A percentile compares a stretch with the other conserved stretches of the same genome.
Conservation (phyloP, 441 rosid genomes). For the Jatropha podagrica region DNA sequence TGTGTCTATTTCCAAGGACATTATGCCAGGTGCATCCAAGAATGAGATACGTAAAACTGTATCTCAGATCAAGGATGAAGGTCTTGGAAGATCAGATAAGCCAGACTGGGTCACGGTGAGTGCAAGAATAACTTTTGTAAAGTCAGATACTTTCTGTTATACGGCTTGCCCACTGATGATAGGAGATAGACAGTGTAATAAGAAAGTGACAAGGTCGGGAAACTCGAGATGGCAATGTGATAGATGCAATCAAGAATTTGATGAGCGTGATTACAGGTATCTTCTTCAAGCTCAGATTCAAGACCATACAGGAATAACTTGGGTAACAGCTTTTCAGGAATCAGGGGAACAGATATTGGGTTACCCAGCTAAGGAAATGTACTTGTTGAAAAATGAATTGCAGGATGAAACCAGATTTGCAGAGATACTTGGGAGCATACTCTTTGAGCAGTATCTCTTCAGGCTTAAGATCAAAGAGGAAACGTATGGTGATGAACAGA, state of each 20-base stretch:
- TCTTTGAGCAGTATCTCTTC: constrained; percentile 60
- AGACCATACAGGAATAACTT: constrained; percentile 75
- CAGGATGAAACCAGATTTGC: constrained; percentile 62
- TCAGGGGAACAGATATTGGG: constrained; percentile 82
- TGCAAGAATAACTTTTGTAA: constrained; percentile 64
- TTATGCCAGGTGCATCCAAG: constrained; percentile 49
- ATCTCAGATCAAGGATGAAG: constrained; percentile 77
- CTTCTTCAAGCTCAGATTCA: constrained; percentile 91
- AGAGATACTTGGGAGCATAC: constrained; percentile 47
- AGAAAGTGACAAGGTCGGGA: constrained; percentile 65
- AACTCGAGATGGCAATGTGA: constrained; percentile 72
- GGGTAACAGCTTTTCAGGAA: constrained; percentile 94
- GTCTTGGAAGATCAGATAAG: constrained; percentile 83
- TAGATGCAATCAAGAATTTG: constrained; percentile 83
- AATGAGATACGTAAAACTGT: constrained; percentile 67
- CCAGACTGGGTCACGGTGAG: constrained; percentile 83
- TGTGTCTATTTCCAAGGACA: constrained; percentile 72
- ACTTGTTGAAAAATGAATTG: constrained; percentile 53
- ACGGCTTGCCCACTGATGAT: constrained; percentile 87
- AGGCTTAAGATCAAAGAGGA: constrained; percentile 91
- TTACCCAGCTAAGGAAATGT: constrained; percentile 66
- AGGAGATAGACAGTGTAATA: constrained; percentile 89
- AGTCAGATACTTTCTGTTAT: constrained; percentile 75
- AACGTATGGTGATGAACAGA: constrained; percentile 70
- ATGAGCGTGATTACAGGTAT: constrained; percentile 80